Evolutionary conservation across 2,329 filamentous ascomycete genomes (phyloP).

Genomic region (Sclerotinia sclerotiorum): DNA sequence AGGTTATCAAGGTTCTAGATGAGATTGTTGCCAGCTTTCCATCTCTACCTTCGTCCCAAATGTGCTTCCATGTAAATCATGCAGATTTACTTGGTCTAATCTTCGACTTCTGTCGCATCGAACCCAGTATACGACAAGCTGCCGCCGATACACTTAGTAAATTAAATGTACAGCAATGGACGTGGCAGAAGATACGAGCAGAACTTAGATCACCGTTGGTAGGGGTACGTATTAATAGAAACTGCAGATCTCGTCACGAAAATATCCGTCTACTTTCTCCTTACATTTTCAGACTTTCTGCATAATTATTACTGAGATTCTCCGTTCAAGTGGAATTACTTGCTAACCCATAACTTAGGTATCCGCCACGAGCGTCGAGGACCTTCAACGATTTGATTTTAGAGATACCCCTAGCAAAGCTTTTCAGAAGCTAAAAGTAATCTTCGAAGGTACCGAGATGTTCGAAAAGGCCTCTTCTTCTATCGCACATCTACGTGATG

Average conservation of each 20-base stretch:
- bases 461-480: slow-evolving; percentile 73
- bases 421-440: slow-evolving; percentile 56
- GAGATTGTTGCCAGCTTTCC: slow-evolving; percentile 84
- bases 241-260: not conserved
- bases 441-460: slow-evolving; percentile 63
- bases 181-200: slow-evolving; percentile 78
- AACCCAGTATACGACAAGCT: slow-evolving; percentile 61
- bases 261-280: not conserved
- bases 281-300: not conserved
- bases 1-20: slow-evolving; percentile 90
- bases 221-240: slow-evolving; percentile 53
- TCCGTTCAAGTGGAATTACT: not conserved
- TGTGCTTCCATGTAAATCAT: slow-evolving; percentile 91
- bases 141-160: slow-evolving; percentile 85
- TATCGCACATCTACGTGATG: slow-evolving; percentile 76
- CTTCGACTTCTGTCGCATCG: slow-evolving; percentile 87
- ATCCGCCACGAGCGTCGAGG: slow-evolving; percentile 85
- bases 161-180: slow-evolving; percentile 76
- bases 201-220: slow-evolving; percentile 80
- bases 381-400: slow-evolving; percentile 89
- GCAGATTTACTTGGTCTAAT: slow-evolving; percentile 81
- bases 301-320: not conserved
- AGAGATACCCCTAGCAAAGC: slow-evolving; percentile 60
- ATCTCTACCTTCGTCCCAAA: slow-evolving; percentile 64
- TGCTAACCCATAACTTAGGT: slow-evolving; percentile 8